Evolutionary conservation across 2,329 filamentous ascomycete genomes (phyloP).

Genomic region (Chrysosporium keratinophilum): DNA sequence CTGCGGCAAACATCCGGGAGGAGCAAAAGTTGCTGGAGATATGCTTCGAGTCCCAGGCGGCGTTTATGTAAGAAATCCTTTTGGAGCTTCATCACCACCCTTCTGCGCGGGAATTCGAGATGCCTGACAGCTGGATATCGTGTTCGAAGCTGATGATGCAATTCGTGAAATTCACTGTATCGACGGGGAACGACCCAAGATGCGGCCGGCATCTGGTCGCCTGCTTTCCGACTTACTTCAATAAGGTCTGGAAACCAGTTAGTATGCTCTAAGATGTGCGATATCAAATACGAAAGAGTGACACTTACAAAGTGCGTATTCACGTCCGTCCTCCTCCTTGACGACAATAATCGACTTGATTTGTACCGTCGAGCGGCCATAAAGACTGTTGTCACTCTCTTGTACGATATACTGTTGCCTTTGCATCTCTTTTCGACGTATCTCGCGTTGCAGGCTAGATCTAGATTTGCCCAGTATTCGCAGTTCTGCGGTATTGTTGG

Average conservation of each 20-base stretch:
- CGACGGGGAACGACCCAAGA: constrained; percentile 85
- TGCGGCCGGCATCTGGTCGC: constrained; percentile 93
- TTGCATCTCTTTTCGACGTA: constrained; percentile 87
- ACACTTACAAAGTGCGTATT: constrained; percentile 69
- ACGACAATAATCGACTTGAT: constrained; percentile 92
- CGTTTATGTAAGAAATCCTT: constrained; percentile 91
- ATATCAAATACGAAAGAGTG: background rate
- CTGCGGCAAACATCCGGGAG: constrained; percentile 91
- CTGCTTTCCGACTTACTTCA: constrained; percentile 79
- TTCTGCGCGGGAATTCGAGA: constrained; percentile 81
- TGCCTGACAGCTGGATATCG: constrained; percentile 79
- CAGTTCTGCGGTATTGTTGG: constrained; percentile 89
- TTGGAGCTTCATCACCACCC: constrained; percentile 93
- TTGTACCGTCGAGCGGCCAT: constrained; percentile 76
- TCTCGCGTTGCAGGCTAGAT: constrained; percentile 82
- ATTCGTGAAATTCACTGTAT: constrained; percentile 93
- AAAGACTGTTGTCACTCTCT: constrained; percentile 94
- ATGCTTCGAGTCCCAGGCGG: constrained; percentile 70
- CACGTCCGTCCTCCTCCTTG: constrained; percentile 80
- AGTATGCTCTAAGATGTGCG: constrained; percentile 40
- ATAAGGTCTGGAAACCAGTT: constrained; percentile 53
- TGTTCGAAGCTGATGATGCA: constrained; percentile 77
- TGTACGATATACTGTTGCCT: constrained; percentile 94
- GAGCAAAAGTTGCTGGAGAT: constrained; percentile 68
- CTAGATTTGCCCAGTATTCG: constrained; percentile 89